Evolutionary conservation across 1,284 basidiomycete genomes (phyloP).

Genomic region (Cystobasidium sp.): DNA sequence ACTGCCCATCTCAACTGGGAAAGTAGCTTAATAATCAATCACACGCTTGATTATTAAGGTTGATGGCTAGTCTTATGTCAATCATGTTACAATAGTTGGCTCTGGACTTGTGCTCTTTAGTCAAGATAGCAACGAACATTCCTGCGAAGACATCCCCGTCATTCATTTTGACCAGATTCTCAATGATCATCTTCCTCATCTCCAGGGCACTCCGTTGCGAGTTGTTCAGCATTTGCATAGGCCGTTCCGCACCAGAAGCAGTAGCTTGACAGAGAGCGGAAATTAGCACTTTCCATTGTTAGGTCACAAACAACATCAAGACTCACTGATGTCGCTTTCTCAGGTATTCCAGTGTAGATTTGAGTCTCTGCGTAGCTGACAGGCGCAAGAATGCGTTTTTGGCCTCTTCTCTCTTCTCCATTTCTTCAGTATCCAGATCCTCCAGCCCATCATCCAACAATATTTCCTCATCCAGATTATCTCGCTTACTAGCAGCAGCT

Average conservation of each 20-base stretch:
- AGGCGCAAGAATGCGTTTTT: not conserved
- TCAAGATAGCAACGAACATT: too few species aligned
- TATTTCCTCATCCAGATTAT: conserved; percentile 29
- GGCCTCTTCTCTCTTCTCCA: not conserved
- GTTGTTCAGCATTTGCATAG: conserved; percentile 68
- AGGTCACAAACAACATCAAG: not conserved
- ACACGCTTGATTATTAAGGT: too few species aligned
- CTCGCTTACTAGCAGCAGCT: conserved; percentile 7
- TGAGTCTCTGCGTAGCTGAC: conserved; percentile 71
- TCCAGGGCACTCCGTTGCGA: conserved; percentile 73
- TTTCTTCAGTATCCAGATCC: conserved; percentile 33
- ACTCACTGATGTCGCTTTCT: conserved; percentile 61
- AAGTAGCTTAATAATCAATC: too few species aligned
- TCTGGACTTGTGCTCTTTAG: too few species aligned
- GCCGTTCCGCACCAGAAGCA: conserved; percentile 86
- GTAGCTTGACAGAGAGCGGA: conserved; percentile 62
- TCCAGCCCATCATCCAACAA: conserved; percentile 13
- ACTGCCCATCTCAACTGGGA: too few species aligned
- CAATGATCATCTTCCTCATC: conserved; percentile 72
- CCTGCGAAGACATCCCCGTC: not conserved
- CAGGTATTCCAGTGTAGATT: conserved; percentile 71
- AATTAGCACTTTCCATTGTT: not conserved
- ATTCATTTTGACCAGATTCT: not conserved
- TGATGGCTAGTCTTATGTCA: too few species aligned
- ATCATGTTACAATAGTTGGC: too few species aligned